A percentile compares a stretch with the other conserved stretches of the same genome.
These are phyloP conservation scores for Plasmopara muralis DNA, from an alignment of 352 stramenopile genomes.

Conservation along the genomic window DNA sequence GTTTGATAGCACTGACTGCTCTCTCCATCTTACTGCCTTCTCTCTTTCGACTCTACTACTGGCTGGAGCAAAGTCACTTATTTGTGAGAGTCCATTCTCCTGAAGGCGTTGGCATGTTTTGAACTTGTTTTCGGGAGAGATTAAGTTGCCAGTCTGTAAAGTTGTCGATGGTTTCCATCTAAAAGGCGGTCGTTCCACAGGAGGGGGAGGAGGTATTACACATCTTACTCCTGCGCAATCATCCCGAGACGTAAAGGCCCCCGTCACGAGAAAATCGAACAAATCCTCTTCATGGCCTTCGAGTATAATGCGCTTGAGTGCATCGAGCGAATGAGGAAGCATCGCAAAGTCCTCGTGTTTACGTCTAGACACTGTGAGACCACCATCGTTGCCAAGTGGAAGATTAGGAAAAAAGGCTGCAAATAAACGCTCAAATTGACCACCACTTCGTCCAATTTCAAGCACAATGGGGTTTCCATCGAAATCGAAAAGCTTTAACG, in stretches of 20 bases:
- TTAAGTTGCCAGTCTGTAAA: conserved; percentile 4
- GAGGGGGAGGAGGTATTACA: background rate
- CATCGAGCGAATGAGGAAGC: conserved; percentile 4
- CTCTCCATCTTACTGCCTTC: conserved; percentile 11
- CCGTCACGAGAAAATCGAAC: conserved; percentile 14
- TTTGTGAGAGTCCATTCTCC: conserved; percentile 33
- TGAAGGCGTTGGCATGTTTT: conserved; percentile 62
- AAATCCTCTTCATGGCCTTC: conserved; percentile 18
- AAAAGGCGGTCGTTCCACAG: conserved; percentile 3
- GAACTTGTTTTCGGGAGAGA: conserved; percentile 52
- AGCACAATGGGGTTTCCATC: conserved; percentile 38
- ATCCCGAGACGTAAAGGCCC: background rate
- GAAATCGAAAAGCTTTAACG: conserved; percentile 39
- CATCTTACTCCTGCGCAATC: background rate
- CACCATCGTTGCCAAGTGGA: conserved; percentile 17
- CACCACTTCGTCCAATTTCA: conserved; percentile 26
- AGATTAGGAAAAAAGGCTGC: conserved; percentile 36
- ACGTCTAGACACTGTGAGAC: conserved; percentile 12
- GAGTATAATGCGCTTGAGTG: conserved; percentile 14
- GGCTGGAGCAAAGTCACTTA: conserved; percentile 1
- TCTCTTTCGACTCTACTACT: conserved; percentile 5
- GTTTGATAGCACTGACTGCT: conserved; percentile 1
- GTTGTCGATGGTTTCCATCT: background rate
- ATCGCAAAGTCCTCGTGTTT: conserved; percentile 9
- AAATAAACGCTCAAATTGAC: conserved; percentile 36